These are phyloP conservation scores for Hypomontagnella monticulosa DNA, from an alignment of 495 filamentous ascomycete species.

Conservation along the genomic window DNA sequence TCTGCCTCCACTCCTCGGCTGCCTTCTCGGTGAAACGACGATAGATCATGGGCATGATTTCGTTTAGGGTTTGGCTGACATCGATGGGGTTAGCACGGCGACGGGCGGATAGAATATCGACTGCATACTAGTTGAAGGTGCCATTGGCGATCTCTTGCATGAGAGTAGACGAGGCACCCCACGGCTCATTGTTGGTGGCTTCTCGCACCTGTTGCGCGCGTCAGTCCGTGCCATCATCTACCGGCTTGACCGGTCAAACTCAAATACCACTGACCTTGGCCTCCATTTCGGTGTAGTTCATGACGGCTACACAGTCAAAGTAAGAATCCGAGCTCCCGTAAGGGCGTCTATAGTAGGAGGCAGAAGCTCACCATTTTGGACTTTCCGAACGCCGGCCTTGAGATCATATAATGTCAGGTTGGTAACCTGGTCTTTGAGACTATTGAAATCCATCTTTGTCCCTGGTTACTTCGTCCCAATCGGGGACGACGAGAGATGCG, in stretches of 20 bases:
- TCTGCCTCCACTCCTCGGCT: conserved; percentile 98
- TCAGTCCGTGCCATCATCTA: conserved; percentile 9
- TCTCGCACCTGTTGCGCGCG: conserved; percentile 76
- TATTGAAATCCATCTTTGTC: conserved; percentile 81
- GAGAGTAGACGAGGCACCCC: conserved; percentile 89
- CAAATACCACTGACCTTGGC: conserved; percentile 73
- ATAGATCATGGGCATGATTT: conserved; percentile 99
- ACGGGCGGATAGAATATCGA: neutral
- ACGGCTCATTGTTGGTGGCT: conserved; percentile 97
- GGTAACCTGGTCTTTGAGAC: conserved; percentile 86
- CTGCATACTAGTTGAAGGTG: conserved; percentile 93
- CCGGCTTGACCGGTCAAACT: neutral
- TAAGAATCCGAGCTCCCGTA: conserved; percentile 28
- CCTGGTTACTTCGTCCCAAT: conserved; percentile 24
- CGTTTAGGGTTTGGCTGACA: conserved; percentile 89
- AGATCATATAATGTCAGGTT: conserved; percentile 96
- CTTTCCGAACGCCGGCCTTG: conserved; percentile 96
- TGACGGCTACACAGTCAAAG: conserved; percentile 72
- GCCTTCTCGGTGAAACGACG: conserved; percentile 98
- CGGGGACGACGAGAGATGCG: conserved; percentile 12
- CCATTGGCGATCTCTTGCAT: conserved; percentile 97
- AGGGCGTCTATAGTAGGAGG: neutral
- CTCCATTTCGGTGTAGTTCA: conserved; percentile 99
- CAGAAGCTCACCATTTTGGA: conserved; percentile 87
- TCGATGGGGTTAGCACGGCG: conserved; percentile 5